Evolutionary conservation across 2,329 filamentous ascomycete species (phyloP).

Genomic region (Lizonia empirigonia): DNA sequence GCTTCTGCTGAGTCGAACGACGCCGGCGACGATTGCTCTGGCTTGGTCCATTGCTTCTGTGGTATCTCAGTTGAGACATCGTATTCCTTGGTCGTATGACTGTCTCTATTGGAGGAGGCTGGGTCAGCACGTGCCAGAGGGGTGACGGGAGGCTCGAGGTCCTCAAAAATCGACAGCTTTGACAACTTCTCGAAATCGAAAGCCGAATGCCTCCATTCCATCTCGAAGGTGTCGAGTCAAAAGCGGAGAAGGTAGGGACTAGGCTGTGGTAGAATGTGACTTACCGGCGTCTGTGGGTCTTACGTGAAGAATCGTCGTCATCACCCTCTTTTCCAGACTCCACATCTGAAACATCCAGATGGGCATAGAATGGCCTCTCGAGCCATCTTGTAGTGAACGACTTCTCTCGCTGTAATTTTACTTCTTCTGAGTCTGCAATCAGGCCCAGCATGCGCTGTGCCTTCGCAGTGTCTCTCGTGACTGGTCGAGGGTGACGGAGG

Average conservation of each 20-base stretch:
- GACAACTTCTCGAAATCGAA: slow-evolving; percentile 17
- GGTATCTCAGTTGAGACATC: slow-evolving; percentile 18
- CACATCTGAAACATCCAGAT: slow-evolving; percentile 24
- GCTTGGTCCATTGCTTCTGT: slow-evolving; percentile 27
- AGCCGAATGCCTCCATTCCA: slow-evolving; percentile 17
- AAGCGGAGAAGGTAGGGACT: slow-evolving; percentile 19
- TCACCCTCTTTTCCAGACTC: slow-evolving; percentile 19
- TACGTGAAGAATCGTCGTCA: slow-evolving; percentile 16
- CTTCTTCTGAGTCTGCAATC: slow-evolving; percentile 32
- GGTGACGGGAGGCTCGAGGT: slow-evolving; percentile 4
- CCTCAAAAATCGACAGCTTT: slow-evolving; percentile 12
- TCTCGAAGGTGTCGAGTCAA: slow-evolving; percentile 14
- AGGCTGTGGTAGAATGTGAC: slow-evolving; percentile 6
- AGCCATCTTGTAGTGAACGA: slow-evolving; percentile 37
- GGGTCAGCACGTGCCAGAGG: slow-evolving; percentile 11
- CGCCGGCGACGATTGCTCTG: slow-evolving; percentile 22
- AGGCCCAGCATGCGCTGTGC: slow-evolving; percentile 35
- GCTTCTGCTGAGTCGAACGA: slow-evolving; percentile 26
- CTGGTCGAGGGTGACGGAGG: slow-evolving; percentile 32
- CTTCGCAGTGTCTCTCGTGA: slow-evolving; percentile 35
- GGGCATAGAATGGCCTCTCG: slow-evolving; percentile 33
- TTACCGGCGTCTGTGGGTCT: slow-evolving; percentile 19
- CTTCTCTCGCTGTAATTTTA: slow-evolving; percentile 28
- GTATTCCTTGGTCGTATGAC: slow-evolving; percentile 14
- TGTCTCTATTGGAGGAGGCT: slow-evolving; percentile 13